These are phyloP conservation scores for Calocybe cyanea DNA, from an alignment of 768 basidiomycete genomes.

Conservation along the genomic window DNA sequence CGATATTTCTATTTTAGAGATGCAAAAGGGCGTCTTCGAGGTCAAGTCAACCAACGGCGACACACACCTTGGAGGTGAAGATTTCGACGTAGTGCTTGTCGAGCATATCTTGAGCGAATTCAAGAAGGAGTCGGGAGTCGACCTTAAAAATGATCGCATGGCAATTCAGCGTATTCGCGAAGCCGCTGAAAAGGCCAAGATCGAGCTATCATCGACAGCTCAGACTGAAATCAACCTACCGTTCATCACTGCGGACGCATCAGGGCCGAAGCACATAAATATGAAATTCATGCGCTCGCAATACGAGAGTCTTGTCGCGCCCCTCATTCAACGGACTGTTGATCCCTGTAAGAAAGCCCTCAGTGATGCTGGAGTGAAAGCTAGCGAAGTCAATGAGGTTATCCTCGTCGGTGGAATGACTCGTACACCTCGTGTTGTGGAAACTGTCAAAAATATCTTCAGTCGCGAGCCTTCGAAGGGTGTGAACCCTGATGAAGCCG, in stretches of 20 bases:
- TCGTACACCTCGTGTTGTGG: slow-evolving; percentile 93
- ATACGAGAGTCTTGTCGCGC: slow-evolving; percentile 82
- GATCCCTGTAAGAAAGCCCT: slow-evolving; percentile 98
- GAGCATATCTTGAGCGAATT: slow-evolving; percentile 85
- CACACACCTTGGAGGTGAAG: slow-evolving; percentile 94
- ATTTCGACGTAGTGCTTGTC: slow-evolving; percentile 91
- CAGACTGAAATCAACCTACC: slow-evolving; percentile 98
- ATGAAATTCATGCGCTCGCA: slow-evolving; percentile 80
- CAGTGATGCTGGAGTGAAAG: slow-evolving; percentile 88
- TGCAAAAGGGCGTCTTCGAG: slow-evolving; percentile 99
- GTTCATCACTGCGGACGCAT: slow-evolving; percentile 95
- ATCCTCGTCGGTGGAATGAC: slow-evolving; percentile 99
- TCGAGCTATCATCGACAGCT: slow-evolving; percentile 89
- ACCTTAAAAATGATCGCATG: slow-evolving; percentile 85
- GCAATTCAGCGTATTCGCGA: slow-evolving; percentile 99
- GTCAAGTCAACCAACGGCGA: slow-evolving; percentile 99
- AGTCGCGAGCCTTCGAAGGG: slow-evolving; percentile 97
- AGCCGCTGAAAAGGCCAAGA: slow-evolving; percentile 99
- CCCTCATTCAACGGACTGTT: slow-evolving; percentile 83
- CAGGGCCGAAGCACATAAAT: slow-evolving; percentile 98
- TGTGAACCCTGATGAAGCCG: slow-evolving; percentile 99
- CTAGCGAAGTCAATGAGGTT: slow-evolving; percentile 91
- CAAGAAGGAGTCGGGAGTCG: slow-evolving; percentile 87
- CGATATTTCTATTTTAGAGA: slow-evolving; percentile 99
- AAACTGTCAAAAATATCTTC: slow-evolving; percentile 92